These are phyloP conservation scores for Jamesozyma rosinii DNA, from an alignment of 805 yeast species.

Conservation along the genomic window DNA sequence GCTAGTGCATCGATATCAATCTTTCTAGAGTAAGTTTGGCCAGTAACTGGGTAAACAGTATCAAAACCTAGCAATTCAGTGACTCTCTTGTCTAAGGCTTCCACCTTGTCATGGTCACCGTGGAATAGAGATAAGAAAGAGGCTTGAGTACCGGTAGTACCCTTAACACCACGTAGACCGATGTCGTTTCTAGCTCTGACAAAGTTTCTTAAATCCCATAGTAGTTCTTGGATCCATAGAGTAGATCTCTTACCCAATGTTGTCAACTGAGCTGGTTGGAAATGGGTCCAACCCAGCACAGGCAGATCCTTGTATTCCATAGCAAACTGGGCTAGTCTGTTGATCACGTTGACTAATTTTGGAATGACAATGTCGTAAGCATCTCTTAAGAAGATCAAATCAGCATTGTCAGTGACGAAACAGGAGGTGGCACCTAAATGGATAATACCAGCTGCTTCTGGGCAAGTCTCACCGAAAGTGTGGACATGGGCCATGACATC, in stretches of 20 bases:
- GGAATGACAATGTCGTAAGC: constrained; percentile 91
- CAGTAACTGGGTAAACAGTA: constrained; percentile 93
- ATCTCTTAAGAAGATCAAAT: constrained; percentile 89
- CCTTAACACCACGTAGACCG: constrained; percentile 96
- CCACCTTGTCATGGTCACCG: constrained; percentile 95
- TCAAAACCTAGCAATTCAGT: constrained; percentile 90
- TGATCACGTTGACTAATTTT: constrained; percentile 89
- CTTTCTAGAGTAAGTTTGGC: constrained; percentile 98
- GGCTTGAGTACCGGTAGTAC: constrained; percentile 98
- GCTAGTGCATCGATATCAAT: constrained; percentile 90
- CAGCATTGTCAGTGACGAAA: constrained; percentile 96
- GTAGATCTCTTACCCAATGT: constrained; percentile 98
- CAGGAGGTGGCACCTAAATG: constrained; percentile 98
- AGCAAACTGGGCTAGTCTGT: constrained; percentile 82
- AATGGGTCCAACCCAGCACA: constrained; percentile 97
- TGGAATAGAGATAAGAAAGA: constrained; percentile 91
- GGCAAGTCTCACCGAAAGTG: constrained; percentile 84
- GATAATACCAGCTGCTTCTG: constrained; percentile 94
- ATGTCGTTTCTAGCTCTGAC: constrained; percentile 92
- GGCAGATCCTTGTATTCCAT: constrained; percentile 89
- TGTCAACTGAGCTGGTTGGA: constrained; percentile 98
- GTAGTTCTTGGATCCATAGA: constrained; percentile 91
- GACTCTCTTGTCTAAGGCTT: constrained; percentile 81
- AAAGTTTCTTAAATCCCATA: constrained; percentile 96
- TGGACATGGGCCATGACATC: constrained; percentile 99